Base-by-base conservation (phyloP, 129 eudicot genomes). In the Lactuca sativa region DNA sequence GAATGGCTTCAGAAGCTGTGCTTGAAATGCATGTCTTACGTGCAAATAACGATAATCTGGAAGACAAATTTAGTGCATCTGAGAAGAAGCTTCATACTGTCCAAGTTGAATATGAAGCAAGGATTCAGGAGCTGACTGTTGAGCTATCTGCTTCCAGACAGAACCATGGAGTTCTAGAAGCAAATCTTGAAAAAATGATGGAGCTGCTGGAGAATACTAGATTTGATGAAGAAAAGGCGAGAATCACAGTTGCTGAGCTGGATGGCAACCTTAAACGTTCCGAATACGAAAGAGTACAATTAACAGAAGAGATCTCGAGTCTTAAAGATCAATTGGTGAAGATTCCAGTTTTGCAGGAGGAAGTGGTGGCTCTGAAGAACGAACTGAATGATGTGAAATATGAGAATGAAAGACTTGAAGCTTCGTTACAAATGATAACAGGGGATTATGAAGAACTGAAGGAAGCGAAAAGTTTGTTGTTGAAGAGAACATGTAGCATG, bases 281-380 rank as follows among this genome's bases (percentile, higher is more conserved):
- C 47, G 91, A 85, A 58, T 76, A 68, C 69, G 83, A 85, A 73
- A 81, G 64, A 58, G 75, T 78, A 55, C 86, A 82, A 41, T 74
- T 89, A 58, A 67, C 71, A 10, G 86, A 85, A 73, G 92, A 89
- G 66, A 83, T 78, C 67, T 73, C 80, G 33, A 73, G 75, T 74
- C 82, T 89, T 18, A 59, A 70, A 40, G 69, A 12, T 62, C 85
- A 84, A 44, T 55, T 89, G 85, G 79, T 72, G 76, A 82, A 76
- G 51, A 48, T 85, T 36, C 74, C 89, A 12, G 13, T 31, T 21
- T 77, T 86, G 59, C 92, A 86, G 48, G 85, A 81, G 54, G 92
- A 89, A 74, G 79, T 86, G 44, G 67, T 89, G 79, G 51, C 34
- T 67, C 81, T 89, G 54, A 86, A 84, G 86, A 71, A 77, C 67